Evolutionary conservation across 129 eudicot species (phyloP).

Genomic region (Tagetes erecta): DNA sequence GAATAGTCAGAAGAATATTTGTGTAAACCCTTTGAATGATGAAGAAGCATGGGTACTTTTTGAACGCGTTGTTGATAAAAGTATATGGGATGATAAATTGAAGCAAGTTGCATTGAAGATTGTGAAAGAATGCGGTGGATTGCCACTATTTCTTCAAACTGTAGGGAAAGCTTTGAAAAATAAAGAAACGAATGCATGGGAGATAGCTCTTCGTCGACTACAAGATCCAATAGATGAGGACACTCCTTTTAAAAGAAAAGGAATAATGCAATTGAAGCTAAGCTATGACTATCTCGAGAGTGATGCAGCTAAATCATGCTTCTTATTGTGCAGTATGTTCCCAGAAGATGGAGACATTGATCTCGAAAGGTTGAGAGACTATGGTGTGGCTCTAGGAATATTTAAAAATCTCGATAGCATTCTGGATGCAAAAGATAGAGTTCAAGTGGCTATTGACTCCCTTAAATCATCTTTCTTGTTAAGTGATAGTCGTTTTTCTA

Average conservation of each 20-base stretch:
- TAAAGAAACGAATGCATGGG: neutral
- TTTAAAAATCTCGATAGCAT: neutral
- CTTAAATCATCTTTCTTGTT: conserved; percentile 22
- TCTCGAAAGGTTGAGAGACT: neutral
- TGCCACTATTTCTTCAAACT: neutral
- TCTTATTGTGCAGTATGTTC: conserved; percentile 21
- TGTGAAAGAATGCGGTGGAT: conserved; percentile 22
- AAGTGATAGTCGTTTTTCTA: no score
- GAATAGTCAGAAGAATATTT: conserved; percentile 10
- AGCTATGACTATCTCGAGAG: conserved; percentile 23
- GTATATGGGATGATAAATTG: neutral
- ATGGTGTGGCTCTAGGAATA: conserved; percentile 9
- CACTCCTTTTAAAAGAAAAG: neutral
- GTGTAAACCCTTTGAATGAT: neutral
- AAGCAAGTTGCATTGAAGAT: conserved; percentile 13
- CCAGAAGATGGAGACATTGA: neutral
- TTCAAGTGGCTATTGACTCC: neutral
- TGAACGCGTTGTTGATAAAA: neutral
- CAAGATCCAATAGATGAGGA: neutral
- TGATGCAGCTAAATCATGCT: conserved; percentile 14
- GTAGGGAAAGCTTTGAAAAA: conserved; percentile 1
- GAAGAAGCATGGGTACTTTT: conserved; percentile 23
- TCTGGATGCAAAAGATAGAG: conserved; percentile 9
- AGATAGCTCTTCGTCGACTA: conserved; percentile 2
- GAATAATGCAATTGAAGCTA: neutral